Base-by-base conservation (phyloP, 257 asterid genomes). In the Catharanthus roseus region DNA sequence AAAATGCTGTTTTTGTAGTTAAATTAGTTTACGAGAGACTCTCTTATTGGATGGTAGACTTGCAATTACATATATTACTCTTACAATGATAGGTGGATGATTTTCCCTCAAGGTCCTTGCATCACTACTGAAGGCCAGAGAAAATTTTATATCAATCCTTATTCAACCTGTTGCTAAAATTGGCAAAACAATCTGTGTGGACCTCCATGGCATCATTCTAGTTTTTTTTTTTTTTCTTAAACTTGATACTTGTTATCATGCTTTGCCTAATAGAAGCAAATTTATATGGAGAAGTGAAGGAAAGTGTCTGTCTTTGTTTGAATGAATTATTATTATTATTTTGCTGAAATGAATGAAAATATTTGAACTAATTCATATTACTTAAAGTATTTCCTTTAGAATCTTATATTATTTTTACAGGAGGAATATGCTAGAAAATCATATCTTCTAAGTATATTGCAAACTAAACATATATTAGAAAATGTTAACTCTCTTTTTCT, bases 161-260 rank as follows among this genome's bases (percentile, higher is more conserved):
- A 11, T 7, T 28, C 31, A 11, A 26, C 51, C 19, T 0, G 51
- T 45, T 57, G 39, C 10, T 57, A 15, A 57, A 57, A 56, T 6
- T n/a, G 19, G 10, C n/a, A 57, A 29, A 13, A 56, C 36, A 57
- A 28, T 26, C 42, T 19, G 61, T 49, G 8, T 7, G 42, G 18
- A 49, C 72, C n/a, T 29, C 33, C 3, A 31, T 68, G 42, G 60
- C 26, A 21, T 50, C 62, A 49, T 49, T 53, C 39, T 68, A 68
- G 62, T 19, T 29, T 19, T 8, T 28, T 29, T 67, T 67, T 19
- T 29, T 19, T 8, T 28, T 29, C 47, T 67, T 29, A 24, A 67
- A 13, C 39, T 66, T 31, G 38, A 53, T 18, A 16, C 10, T 8
- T 38, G 47, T 42, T 49, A 23, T 58, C 65, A 58, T 58, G 33